Conservation (phyloP, 768 basidiomycete species). For the Russula sp. region DNA sequence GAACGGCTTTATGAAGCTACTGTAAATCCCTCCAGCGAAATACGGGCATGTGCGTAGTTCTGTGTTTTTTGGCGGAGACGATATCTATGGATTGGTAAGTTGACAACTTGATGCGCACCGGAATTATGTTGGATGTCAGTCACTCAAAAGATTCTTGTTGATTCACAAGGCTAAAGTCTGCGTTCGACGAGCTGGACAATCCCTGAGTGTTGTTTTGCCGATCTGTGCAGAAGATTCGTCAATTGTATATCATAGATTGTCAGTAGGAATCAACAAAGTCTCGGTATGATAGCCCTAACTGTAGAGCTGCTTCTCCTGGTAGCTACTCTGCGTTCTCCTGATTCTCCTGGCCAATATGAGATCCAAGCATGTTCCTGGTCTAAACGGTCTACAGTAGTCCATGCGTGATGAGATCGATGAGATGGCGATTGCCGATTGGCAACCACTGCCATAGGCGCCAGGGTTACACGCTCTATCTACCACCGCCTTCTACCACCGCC, state of each 20-base stretch:
- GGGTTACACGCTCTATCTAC: no score
- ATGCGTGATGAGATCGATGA: no score
- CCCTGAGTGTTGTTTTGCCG: slow-evolving; percentile 12
- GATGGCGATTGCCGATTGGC: no score
- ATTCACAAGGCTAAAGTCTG: slow-evolving; percentile 12
- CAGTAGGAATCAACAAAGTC: slow-evolving; percentile 12
- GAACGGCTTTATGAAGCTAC: not conserved
- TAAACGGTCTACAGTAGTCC: no score
- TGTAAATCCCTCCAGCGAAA: not conserved
- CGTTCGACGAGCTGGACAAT: slow-evolving; percentile 7
- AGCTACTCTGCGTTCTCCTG: not conserved
- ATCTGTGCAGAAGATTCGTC: slow-evolving; percentile 18
- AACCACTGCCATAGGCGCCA: no score
- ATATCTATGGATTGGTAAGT: slow-evolving; percentile 19
- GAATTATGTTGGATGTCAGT: no score
- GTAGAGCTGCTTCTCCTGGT: not conserved
- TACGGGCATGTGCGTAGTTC: slow-evolving; percentile 4
- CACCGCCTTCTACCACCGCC: no score
- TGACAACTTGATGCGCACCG: no score
- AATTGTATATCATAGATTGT: slow-evolving; percentile 20
- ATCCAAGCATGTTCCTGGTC: no score
- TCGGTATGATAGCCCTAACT: not conserved
- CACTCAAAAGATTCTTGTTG: no score
- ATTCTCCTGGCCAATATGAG: no score
- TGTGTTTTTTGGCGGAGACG: slow-evolving; percentile 5